Evolutionary conservation across 2,329 filamentous ascomycete genomes (phyloP), one percentile per base, ranked within the genome.

Genomic region (Colletotrichum liaoningense): DNA sequence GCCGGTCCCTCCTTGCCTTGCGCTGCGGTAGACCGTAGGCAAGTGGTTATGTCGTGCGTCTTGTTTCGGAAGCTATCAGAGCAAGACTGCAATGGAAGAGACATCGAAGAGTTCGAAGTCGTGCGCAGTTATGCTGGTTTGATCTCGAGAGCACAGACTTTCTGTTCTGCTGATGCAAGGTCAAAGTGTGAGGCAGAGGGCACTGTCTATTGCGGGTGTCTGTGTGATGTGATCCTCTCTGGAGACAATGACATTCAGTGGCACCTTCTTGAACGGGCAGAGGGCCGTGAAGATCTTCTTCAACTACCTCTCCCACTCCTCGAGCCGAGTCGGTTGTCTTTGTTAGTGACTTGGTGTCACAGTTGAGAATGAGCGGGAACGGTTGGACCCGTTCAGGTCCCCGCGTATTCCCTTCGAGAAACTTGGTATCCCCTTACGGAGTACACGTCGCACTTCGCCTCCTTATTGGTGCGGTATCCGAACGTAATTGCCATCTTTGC

Each of bases 261-360:
- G n/a, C 46, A 68, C 64, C 69, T 68, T 62, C 64, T 58, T 22
- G 28, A 52, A 63, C 56, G 46, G 57, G 67, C 57, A 42, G 49
- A 62, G 22, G n/a, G 9, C 19, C 14, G n/a, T 26, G 7, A 35
- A 19, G 28, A 26, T 52, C 19, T 38, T 49, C 38, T 30, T 52
- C n/a, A 16, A 16, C n/a, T 55, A n/a, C 24, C 26, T 14, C 6
- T 26, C 30, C 42, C 16, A 9, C 42, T n/a, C 19, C 42, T 49
- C 19, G 1, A 49, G 19, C 42, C 42, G 42, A 11, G 42, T 49
- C 42, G 8, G 19, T 19, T 8, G 42, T 7, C 42, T 49, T 49
- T 49, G 19, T 49, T 3, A 49, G 42, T 49, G 19, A 49, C 42
- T 49, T 19, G 42, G 42, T 22, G 42, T 49, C 19, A 49, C 9